Conservation (phyloP, 176 grass and related monocot species). For the Bonia amplexicaulis region DNA sequence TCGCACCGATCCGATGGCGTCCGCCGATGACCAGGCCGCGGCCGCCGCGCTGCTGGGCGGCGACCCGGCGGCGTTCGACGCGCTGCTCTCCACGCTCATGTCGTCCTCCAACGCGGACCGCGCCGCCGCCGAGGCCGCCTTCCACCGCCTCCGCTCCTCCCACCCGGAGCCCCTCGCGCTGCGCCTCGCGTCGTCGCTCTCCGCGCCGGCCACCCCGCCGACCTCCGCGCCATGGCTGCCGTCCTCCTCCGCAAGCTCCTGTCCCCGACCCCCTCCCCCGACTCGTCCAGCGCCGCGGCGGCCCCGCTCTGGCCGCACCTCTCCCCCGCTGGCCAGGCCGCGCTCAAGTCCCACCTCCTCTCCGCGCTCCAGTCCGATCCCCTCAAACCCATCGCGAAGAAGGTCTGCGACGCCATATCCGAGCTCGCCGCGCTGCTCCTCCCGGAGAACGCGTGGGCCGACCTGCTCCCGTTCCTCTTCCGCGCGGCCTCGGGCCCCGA, state of each 20-base stretch:
- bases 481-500: conserved; percentile 53
- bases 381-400: conserved; percentile 72
- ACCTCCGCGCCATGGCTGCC: conserved; percentile 66
- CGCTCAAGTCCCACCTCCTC: conserved; percentile 65
- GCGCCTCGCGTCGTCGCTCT: conserved; percentile 61
- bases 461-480: conserved; percentile 92
- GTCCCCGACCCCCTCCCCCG: conserved; percentile 45
- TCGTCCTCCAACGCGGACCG: conserved; percentile 88
- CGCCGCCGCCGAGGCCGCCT: conserved; percentile 71
- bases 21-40: conserved; percentile 48
- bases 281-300: not conserved
- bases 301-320: conserved; percentile 64
- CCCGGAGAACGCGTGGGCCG: conserved; percentile 62
- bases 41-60: conserved; percentile 61
- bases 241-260: conserved; percentile 83
- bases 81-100: conserved; percentile 74
- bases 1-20: conserved; percentile 39
- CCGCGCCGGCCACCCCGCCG: conserved; percentile 30
- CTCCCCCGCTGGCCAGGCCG: conserved; percentile 41
- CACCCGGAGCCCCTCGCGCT: conserved; percentile 73
- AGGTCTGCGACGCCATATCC: conserved; percentile 85
- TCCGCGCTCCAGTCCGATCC: conserved; percentile 60
- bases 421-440: conserved; percentile 73
- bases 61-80: conserved; percentile 66
- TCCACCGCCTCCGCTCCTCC: conserved; percentile 68